Base-by-base conservation (phyloP, 129 eudicot species). In the Tagetes erecta region DNA sequence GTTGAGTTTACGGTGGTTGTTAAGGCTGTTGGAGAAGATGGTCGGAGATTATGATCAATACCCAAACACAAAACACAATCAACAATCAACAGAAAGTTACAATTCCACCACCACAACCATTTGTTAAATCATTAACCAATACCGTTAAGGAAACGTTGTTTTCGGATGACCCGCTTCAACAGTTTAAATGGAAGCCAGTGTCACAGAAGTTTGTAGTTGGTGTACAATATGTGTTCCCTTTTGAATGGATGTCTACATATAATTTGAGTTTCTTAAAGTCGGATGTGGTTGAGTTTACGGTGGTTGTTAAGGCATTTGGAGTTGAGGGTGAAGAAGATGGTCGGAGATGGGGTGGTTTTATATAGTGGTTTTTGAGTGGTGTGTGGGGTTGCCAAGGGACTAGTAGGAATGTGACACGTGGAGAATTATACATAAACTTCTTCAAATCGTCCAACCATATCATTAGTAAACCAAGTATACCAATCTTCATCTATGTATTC, bases 101-200 rank as follows among this genome's bases (percentile, higher is more conserved):
- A 7, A 80, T 91, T 12, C 99, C 99, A 7, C 97, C 97, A 36
- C 93, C 96, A 11, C 96, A 88, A 39, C 96, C 99, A 1, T 94
- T 94, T 67, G n/a, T 87, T 13, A 80, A 45, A 72, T 88, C 97
- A 2, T 63, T 94, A 1, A 71, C 59, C 38, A 82, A 76, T 50
- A 78, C 87, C 1, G 63, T 94, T n/a, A 95, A 95, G 74, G 99
- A 91, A 71, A 95, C 97, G 0, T 85, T 95, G 14, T 95, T 91
- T 50, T 96, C 99, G 1, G 99, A 95, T 46, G 99, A 95, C 73
- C 99, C 99, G 0, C 86, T 95, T 7, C 78, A 91, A 58, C 97
- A 88, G 49, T 95, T 95, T 83, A 91, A 91, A 78, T 83, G 83
- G 87, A 89, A 88, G 77, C 76, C 91, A 1, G 74, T 83, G 3